Base-by-base conservation (phyloP, 1,284 basidiomycete genomes). In the Spongiforma sp. region DNA sequence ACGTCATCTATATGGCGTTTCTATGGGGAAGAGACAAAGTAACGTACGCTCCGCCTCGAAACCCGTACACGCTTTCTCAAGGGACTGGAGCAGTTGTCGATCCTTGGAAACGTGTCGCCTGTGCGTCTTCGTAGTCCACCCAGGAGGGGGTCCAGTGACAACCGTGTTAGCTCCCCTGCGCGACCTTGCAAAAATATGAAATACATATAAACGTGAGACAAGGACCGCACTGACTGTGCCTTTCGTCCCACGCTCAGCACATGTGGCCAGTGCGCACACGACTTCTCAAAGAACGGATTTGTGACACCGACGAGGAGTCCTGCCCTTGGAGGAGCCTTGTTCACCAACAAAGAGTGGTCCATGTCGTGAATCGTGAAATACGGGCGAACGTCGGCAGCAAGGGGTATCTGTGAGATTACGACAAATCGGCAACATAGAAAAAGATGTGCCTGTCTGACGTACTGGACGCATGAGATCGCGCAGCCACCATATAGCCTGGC, bases 311-410 rank as follows among this genome's bases (percentile, higher is more conserved):
- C 80, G 2, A 99, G 75, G 1, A 95, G 80, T 0, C 96, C 97
- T 0, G 92, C 81, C 71, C 91, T 91, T 0, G 97, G 96, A 66
- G 94, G 89, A 54, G 93, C 88, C 66, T 90, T 89, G 73, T 94
- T 94, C 36, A 97, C 89, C 6, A 98, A 77, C 1, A 84, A 73
- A 0, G 85, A 74, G 69, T 95, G 91, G 69, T 98, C 96, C 46
- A 86, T 87, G 71, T 99, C 97, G 75, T 98, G 96, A 65, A 99
- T 96, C 21, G 96, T 98, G 69, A 99, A 93, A 77, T 97, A 99
- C 0, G 96, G 97, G 11, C 96, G 85, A 71, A 95, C 89, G 74
- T 99, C 96, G 4, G 89, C 89, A 1, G 91, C 89, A 24, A 94
- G 84, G 1, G 95, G 94, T 33, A 98, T 89, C 91, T 94, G 68